Conservation (phyloP, 2,329 filamentous ascomycete genomes). For the Thelonectria rubi region DNA sequence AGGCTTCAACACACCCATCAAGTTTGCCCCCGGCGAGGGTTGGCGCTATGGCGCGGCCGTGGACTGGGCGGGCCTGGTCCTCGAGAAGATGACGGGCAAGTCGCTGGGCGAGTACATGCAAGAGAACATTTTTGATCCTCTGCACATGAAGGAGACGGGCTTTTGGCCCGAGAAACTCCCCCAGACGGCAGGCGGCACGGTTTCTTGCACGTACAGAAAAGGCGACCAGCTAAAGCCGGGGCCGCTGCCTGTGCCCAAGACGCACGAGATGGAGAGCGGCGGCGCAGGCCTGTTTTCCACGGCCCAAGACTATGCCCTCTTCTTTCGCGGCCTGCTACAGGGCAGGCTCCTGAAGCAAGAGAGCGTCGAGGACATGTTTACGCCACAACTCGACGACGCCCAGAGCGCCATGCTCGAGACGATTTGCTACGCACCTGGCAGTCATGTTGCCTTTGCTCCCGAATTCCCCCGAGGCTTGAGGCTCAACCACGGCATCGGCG, state of each 20-base stretch:
- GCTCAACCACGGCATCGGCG: slow-evolving; percentile 52
- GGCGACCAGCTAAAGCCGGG: slow-evolving; percentile 35
- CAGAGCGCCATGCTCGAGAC: slow-evolving; percentile 36
- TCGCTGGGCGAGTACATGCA: slow-evolving; percentile 51
- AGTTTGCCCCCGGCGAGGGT: slow-evolving; percentile 55
- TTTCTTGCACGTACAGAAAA: slow-evolving; percentile 35
- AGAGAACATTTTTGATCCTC: slow-evolving; percentile 48
- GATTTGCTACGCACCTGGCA: slow-evolving; percentile 29
- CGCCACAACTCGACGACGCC: slow-evolving; percentile 50
- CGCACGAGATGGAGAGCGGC: slow-evolving; percentile 52
- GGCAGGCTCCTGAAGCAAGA: slow-evolving; percentile 44
- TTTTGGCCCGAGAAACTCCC: slow-evolving; percentile 48
- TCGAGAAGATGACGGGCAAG: slow-evolving; percentile 52
- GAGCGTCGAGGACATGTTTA: slow-evolving; percentile 49
- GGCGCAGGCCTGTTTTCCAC: slow-evolving; percentile 56
- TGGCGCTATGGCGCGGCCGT: slow-evolving; percentile 59
- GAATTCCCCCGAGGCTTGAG: slow-evolving; percentile 48
- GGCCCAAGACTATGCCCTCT: slow-evolving; percentile 50
- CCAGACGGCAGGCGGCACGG: slow-evolving; percentile 36
- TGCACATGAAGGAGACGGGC: slow-evolving; percentile 49
- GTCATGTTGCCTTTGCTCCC: slow-evolving; percentile 44
- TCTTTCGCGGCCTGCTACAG: slow-evolving; percentile 48
- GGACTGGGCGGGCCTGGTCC: slow-evolving; percentile 58
- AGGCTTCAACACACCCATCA: slow-evolving; percentile 54
- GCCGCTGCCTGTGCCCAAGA: slow-evolving; percentile 33